These are phyloP conservation scores for Sicyos edulis DNA, from an alignment of 306 rosid genomes.

Conservation along the genomic window DNA sequence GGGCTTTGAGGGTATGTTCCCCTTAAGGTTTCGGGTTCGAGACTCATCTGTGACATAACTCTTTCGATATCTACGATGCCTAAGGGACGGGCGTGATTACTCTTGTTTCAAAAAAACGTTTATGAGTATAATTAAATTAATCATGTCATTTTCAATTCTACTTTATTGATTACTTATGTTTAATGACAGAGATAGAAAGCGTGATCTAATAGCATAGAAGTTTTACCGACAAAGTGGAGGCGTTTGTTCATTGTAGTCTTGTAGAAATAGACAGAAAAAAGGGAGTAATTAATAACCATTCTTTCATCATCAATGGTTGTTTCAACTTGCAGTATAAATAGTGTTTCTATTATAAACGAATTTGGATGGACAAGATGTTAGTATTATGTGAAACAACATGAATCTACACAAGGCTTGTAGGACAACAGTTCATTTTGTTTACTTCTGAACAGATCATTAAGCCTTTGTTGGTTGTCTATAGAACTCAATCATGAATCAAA, in stretches of 20 bases:
- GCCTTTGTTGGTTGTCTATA: not conserved
- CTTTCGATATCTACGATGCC: no score
- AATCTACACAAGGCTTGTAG: not conserved
- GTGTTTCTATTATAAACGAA: not conserved
- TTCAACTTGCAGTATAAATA: not conserved
- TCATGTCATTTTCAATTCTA: not conserved
- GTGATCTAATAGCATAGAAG: not conserved
- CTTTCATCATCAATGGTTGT: not conserved
- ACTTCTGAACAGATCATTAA: not conserved
- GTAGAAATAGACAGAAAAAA: not conserved
- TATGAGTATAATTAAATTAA: not conserved
- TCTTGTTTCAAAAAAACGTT: no score
- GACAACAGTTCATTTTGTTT: not conserved
- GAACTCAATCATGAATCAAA: not conserved
- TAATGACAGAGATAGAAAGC: conserved; percentile 11
- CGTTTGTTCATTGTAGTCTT: not conserved
- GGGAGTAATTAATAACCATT: conserved; percentile 2
- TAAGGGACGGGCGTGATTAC: no score
- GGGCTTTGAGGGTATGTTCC: no score
- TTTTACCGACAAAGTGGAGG: not conserved
- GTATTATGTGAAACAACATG: not conserved
- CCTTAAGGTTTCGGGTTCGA: no score
- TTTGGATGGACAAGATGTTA: not conserved
- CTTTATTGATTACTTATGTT: not conserved
- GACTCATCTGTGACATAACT: no score